Conservation (phyloP, 805 yeast genomes). For the Nematodospora valgi region DNA sequence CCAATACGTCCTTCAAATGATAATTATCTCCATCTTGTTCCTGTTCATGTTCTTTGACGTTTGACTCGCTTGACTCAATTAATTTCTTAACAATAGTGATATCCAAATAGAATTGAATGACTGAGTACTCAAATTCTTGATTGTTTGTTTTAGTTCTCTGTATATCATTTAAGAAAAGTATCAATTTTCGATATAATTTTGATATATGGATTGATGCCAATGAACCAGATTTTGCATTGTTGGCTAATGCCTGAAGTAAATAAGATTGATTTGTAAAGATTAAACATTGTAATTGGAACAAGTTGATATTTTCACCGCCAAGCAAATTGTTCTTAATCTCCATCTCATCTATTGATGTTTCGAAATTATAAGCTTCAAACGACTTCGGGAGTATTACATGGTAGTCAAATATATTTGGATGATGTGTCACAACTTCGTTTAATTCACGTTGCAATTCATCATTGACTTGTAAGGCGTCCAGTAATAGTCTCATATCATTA, state of each 20-base stretch:
- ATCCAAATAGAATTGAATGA: slow-evolving; percentile 40
- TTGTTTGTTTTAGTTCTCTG: slow-evolving; percentile 16
- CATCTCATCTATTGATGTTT: slow-evolving; percentile 12
- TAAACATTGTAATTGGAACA: slow-evolving; percentile 25
- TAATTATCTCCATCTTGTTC: slow-evolving; percentile 12
- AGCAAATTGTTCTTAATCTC: slow-evolving; percentile 1
- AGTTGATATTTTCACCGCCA: slow-evolving; percentile 12
- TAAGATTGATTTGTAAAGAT: slow-evolving; percentile 36
- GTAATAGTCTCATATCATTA: slow-evolving; percentile 52
- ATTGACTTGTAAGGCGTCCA: slow-evolving; percentile 57
- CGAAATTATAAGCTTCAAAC: slow-evolving; percentile 11
- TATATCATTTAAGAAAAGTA: slow-evolving; percentile 40
- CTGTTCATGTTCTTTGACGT: slow-evolving; percentile 9
- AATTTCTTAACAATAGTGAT: slow-evolving; percentile 20
- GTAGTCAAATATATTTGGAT: slow-evolving; percentile 7
- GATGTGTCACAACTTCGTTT: slow-evolving; percentile 6
- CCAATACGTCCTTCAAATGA: slow-evolving; percentile 23
- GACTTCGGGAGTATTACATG: slow-evolving; percentile 8
- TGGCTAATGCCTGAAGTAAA: slow-evolving; percentile 35
- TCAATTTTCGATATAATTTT: slow-evolving; percentile 33
- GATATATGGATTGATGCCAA: slow-evolving; percentile 39
- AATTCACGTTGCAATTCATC: slow-evolving; percentile 38
- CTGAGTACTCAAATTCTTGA: slow-evolving; percentile 36
- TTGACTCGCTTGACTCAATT: slow-evolving; percentile 20
- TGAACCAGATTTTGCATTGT: slow-evolving; percentile 35